A percentile compares a stretch with the other conserved stretches of the same genome.
phyloP scores from a whole-genome alignment of 768 basidiomycete genomes.

The Multifurca ochricompacta region DNA sequence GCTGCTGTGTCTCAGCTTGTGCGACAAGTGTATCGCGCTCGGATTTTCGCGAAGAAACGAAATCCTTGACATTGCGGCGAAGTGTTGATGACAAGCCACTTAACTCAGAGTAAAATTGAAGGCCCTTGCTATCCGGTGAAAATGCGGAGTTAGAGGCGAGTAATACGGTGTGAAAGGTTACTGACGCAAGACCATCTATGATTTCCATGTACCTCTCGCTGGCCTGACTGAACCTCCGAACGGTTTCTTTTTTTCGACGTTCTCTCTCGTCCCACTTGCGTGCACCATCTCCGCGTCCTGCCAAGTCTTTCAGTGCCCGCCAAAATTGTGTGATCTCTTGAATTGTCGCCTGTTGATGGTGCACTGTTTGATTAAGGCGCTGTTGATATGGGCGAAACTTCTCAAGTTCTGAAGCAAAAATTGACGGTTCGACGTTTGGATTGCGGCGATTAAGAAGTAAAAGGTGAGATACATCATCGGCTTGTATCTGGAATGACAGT shows the following conservation, averaged over 20 bases:
- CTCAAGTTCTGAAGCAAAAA: constrained; percentile 91
- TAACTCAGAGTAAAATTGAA: constrained; percentile 83
- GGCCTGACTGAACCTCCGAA: constrained; percentile 63
- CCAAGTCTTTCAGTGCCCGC: constrained; percentile 63
- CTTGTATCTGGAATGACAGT: constrained; percentile 59
- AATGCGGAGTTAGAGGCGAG: constrained; percentile 12
- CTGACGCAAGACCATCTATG: constrained; percentile 73
- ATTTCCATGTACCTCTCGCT: constrained; percentile 84
- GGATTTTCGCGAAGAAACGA: constrained; percentile 50
- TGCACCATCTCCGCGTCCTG: constrained; percentile 70
- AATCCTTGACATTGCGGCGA: constrained; percentile 48
- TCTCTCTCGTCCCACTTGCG: constrained; percentile 79
- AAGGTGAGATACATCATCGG: constrained; percentile 93
- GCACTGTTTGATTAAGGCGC: constrained; percentile 67
- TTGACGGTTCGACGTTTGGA: constrained; percentile 68
- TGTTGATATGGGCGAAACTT: constrained; percentile 92
- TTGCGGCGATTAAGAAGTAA: constrained; percentile 87
- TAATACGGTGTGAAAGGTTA: constrained; percentile 22
- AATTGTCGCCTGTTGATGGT: constrained; percentile 64
- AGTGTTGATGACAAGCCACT: constrained; percentile 54
- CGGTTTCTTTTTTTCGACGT: constrained; percentile 66
- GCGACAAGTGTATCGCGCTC: constrained; percentile 66
- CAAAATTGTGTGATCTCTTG: constrained; percentile 71
- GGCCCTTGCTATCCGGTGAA: constrained; percentile 58
- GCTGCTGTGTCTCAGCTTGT: constrained; percentile 65